These are phyloP conservation scores for Paraconiothyrium sp. DNA, from an alignment of 2,329 filamentous ascomycete species.

Conservation along the genomic window DNA sequence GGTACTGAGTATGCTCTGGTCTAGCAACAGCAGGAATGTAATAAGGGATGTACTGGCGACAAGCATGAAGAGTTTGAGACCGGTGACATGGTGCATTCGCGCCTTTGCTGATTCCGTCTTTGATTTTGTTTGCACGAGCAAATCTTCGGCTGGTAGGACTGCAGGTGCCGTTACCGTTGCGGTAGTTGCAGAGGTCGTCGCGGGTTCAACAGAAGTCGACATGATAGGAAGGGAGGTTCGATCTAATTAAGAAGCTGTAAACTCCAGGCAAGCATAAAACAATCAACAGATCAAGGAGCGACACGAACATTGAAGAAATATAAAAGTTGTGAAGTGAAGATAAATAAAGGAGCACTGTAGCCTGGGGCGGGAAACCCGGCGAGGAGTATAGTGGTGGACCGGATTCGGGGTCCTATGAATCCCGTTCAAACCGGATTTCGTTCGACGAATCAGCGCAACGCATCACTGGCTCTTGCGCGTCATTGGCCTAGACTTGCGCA, in stretches of 20 bases:
- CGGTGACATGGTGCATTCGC: conserved; percentile 20
- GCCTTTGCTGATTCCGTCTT: conserved; percentile 5
- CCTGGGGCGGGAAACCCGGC: neutral
- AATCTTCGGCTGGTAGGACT: neutral
- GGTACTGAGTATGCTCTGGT: conserved; percentile 31
- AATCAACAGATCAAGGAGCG: too few species aligned
- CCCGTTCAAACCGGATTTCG: neutral
- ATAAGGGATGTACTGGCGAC: conserved; percentile 20
- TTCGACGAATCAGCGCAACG: neutral
- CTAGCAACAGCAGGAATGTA: conserved; percentile 30
- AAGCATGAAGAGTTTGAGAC: conserved; percentile 17
- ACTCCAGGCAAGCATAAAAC: neutral
- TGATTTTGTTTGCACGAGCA: neutral
- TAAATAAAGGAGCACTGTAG: neutral
- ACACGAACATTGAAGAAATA: neutral
- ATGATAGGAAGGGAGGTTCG: neutral
- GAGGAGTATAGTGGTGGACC: neutral
- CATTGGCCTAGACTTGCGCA: neutral
- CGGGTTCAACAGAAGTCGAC: neutral
- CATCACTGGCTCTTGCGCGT: neutral
- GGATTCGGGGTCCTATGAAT: neutral
- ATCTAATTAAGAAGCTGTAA: neutral
- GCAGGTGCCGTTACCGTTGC: neutral
- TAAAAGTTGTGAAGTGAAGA: neutral
- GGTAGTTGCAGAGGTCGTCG: neutral